Conservation (phyloP, 768 basidiomycete genomes). For the Rubroboletus satanas region DNA sequence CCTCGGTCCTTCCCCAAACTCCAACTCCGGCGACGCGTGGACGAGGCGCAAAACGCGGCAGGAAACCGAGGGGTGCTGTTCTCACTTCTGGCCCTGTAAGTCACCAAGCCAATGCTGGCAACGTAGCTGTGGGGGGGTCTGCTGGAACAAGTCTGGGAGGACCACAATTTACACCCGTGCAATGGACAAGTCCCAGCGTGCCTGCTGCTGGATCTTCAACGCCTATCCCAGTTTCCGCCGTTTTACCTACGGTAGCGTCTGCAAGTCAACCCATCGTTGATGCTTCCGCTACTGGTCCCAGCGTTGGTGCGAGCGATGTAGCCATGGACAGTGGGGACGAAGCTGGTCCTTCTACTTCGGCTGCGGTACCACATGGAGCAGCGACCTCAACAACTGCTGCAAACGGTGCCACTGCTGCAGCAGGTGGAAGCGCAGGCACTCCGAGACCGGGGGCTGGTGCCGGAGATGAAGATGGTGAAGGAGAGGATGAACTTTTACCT, state of each 20-base stretch:
- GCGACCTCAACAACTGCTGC: not conserved
- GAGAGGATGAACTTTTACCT: conserved; percentile 73
- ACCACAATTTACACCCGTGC: conserved; percentile 34
- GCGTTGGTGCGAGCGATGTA: conserved; percentile 1
- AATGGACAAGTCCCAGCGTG: conserved; percentile 33
- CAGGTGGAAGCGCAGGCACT: not conserved
- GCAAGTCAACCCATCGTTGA: conserved; percentile 10
- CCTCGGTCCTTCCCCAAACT: conserved; percentile 12
- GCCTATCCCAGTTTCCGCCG: conserved; percentile 7
- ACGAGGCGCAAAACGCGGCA: conserved; percentile 25
- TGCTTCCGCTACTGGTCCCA: not conserved
- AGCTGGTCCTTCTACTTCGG: conserved; percentile 12
- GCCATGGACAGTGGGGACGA: conserved; percentile 22
- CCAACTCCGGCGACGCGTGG: conserved; percentile 25
- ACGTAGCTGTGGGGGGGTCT: not conserved
- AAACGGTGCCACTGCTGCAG: not conserved
- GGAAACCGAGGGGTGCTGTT: conserved; percentile 20
- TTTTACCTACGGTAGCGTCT: not conserved
- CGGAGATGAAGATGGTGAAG: conserved; percentile 56
- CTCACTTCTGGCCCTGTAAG: conserved; percentile 6
- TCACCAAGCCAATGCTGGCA: conserved; percentile 10
- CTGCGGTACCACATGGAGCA: not conserved
- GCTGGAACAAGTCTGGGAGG: not conserved
- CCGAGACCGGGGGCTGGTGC: conserved; percentile 12
- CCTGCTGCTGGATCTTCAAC: conserved; percentile 8